Conservation (phyloP, 2,329 filamentous ascomycete genomes). For the Fusarium tricinctum region DNA sequence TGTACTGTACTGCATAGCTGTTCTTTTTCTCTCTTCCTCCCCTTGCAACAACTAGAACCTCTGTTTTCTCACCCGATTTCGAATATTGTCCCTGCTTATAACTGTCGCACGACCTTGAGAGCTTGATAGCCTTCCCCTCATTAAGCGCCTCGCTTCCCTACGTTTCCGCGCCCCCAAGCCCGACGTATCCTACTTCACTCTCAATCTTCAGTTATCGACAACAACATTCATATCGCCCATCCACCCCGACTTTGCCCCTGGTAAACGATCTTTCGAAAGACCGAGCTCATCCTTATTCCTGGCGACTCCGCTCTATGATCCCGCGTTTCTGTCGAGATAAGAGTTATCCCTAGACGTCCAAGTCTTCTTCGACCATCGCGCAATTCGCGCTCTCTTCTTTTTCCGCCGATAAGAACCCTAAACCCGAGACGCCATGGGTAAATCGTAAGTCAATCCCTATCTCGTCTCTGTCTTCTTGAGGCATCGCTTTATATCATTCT, state of each 20-base stretch:
- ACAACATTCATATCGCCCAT: conserved; percentile 13
- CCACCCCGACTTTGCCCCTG: conserved; percentile 11
- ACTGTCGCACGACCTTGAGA: conserved; percentile 41
- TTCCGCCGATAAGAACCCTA: conserved; percentile 28
- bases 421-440: conserved; percentile 59
- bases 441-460: conserved; percentile 64
- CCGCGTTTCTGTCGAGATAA: conserved; percentile 21
- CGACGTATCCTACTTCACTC: conserved; percentile 33
- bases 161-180: conserved; percentile 37
- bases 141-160: conserved; percentile 33
- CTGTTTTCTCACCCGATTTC: conserved; percentile 14
- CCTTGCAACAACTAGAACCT: conserved; percentile 10
- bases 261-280: conserved; percentile 20
- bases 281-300: not conserved
- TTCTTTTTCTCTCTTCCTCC: conserved; percentile 4
- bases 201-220: conserved; percentile 18
- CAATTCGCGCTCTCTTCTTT: conserved; percentile 47
- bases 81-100: conserved; percentile 19
- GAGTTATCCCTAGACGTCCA: conserved; percentile 20
- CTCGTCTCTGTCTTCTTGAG: not conserved
- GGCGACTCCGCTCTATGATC: conserved; percentile 14
- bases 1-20: conserved; percentile 1
- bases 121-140: conserved; percentile 41
- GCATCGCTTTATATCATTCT: not conserved
- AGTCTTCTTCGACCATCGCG: conserved; percentile 39